These are phyloP conservation scores for Boletus sp. DNA, from an alignment of 768 basidiomycete species.

Conservation along the genomic window DNA sequence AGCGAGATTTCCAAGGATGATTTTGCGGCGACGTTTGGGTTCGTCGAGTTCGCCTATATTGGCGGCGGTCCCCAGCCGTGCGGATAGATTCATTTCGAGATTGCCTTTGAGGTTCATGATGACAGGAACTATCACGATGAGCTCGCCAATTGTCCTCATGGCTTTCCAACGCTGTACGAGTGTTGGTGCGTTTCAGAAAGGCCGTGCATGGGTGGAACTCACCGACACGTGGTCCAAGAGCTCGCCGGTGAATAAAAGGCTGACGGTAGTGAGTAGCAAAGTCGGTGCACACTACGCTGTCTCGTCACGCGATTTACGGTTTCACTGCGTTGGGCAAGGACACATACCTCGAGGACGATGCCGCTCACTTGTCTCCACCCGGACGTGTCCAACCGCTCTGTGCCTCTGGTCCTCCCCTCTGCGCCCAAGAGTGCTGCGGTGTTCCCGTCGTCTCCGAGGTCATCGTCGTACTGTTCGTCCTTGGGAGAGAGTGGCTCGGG, in stretches of 20 bases:
- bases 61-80: slow-evolving; percentile 90
- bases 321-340: neutral
- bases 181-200: slow-evolving; percentile 5
- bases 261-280: slow-evolving; percentile 77
- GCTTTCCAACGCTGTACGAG: slow-evolving; percentile 76
- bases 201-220: slow-evolving; percentile 26
- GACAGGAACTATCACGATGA: slow-evolving; percentile 95
- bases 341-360: slow-evolving; percentile 70
- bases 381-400: slow-evolving; percentile 21
- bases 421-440: slow-evolving; percentile 43
- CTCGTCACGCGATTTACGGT: slow-evolving; percentile 2
- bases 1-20: slow-evolving; percentile 79
- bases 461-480: slow-evolving; percentile 29
- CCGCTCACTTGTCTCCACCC: slow-evolving; percentile 56
- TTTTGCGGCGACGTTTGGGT: slow-evolving; percentile 52
- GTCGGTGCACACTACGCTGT: slow-evolving; percentile 76
- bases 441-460: slow-evolving; percentile 40
- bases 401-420: slow-evolving; percentile 28
- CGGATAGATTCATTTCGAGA: slow-evolving; percentile 97
- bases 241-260: slow-evolving; percentile 88
- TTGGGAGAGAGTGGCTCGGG: slow-evolving; percentile 21
- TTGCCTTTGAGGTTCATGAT: slow-evolving; percentile 97
- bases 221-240: slow-evolving; percentile 86
- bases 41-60: slow-evolving; percentile 92
- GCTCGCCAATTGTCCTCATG: slow-evolving; percentile 87